Evolutionary conservation across 805 yeast species (phyloP).

Genomic region (Zygoascus flipseniorum): DNA sequence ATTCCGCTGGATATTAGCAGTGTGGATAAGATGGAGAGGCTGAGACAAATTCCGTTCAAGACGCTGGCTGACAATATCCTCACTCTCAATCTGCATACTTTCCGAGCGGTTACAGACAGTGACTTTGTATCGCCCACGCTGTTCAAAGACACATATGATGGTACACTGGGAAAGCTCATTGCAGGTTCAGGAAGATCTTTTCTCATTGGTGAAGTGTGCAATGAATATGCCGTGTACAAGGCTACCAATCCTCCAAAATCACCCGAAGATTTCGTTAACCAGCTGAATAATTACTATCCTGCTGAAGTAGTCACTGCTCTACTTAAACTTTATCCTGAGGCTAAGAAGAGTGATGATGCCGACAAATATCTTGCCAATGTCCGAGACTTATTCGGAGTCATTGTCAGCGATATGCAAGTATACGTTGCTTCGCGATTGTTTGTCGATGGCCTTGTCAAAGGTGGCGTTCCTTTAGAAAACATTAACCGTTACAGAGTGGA

Average conservation of each 20-base stretch:
- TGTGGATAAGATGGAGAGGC: slow-evolving; percentile 18
- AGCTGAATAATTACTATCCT: slow-evolving; percentile 1
- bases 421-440: slow-evolving; percentile 5
- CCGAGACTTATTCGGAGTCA: slow-evolving; percentile 6
- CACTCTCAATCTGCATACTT: slow-evolving; percentile 26
- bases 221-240: slow-evolving; percentile 1
- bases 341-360: neutral
- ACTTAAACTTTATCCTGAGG: neutral
- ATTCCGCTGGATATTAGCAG: slow-evolving; percentile 13
- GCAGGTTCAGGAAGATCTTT: slow-evolving; percentile 1
- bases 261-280: neutral
- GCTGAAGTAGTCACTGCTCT: neutral
- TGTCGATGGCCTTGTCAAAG: slow-evolving; percentile 4
- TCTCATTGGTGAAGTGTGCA: slow-evolving; percentile 9
- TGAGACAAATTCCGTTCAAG: slow-evolving; percentile 19
- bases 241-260: slow-evolving; percentile 3
- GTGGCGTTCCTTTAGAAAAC: slow-evolving; percentile 4
- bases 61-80: slow-evolving; percentile 23
- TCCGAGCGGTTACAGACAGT: slow-evolving; percentile 35
- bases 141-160: slow-evolving; percentile 27
- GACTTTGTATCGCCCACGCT: slow-evolving; percentile 29
- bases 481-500: slow-evolving; percentile 7
- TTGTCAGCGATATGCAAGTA: slow-evolving; percentile 7
- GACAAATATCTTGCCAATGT: slow-evolving; percentile 1
- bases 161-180: slow-evolving; percentile 9